Conservation (phyloP, 78 protist genomes). For the Capsaspora owczarzaki region DNA sequence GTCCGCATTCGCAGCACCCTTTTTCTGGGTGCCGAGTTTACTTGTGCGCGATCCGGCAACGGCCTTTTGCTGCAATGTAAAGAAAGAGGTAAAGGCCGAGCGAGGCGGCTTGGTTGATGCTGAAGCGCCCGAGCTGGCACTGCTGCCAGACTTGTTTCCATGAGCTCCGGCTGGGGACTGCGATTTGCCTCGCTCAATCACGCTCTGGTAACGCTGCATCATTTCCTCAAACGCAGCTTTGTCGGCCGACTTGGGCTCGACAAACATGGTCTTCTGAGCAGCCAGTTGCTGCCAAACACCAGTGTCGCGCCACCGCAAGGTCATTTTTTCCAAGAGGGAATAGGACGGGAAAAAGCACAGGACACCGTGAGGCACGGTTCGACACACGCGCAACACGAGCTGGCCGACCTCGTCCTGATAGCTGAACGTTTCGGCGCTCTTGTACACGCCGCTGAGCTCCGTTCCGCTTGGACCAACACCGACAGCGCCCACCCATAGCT, state of each 20-base stretch:
- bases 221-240: not conserved
- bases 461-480: not conserved
- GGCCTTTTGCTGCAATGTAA: too few relatives aligned
- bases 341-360: conserved; percentile 41
- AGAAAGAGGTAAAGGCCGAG: too few relatives aligned
- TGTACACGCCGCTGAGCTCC: conserved; percentile 6
- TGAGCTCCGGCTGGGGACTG: too few relatives aligned
- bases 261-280: not conserved
- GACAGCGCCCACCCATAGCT: not conserved
- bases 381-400: not conserved
- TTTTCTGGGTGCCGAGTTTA: too few relatives aligned
- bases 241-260: not conserved
- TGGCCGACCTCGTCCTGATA: not conserved
- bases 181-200: too few relatives aligned
- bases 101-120: too few relatives aligned
- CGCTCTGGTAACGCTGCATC: too few relatives aligned
- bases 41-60: too few relatives aligned
- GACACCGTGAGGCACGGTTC: conserved; percentile 23
- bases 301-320: conserved; percentile 14
- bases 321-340: not conserved
- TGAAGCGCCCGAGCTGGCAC: too few relatives aligned
- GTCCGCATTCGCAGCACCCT: too few relatives aligned
- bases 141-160: too few relatives aligned
- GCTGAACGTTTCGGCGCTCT: not conserved
- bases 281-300: not conserved